Conservation (phyloP, 352 stramenopile species). For the Lagenidium giganteum region DNA sequence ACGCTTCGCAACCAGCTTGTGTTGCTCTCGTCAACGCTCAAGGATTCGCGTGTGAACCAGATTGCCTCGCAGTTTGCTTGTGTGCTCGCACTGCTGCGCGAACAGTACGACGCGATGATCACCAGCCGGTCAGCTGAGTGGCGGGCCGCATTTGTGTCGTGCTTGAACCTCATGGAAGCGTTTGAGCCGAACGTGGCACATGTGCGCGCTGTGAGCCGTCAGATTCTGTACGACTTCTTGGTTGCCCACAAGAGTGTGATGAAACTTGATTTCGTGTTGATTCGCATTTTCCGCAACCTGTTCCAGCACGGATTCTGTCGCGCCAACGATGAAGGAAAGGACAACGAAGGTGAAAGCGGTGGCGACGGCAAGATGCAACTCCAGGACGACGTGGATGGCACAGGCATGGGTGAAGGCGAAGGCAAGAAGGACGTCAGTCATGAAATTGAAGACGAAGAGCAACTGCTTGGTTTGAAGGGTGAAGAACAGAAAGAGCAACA, state of each 20-base stretch:
- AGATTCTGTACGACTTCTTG: constrained; percentile 58
- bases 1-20: constrained; percentile 39
- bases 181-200: constrained; percentile 42
- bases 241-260: constrained; percentile 80
- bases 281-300: constrained; percentile 93
- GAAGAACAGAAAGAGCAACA: constrained; percentile 85
- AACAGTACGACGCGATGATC: constrained; percentile 31
- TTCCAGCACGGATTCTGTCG: constrained; percentile 93
- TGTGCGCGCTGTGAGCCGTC: constrained; percentile 54
- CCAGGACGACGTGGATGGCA: constrained; percentile 96
- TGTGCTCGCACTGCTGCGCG: constrained; percentile 30
- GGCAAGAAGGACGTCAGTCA: constrained; percentile 98
- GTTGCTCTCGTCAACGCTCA: constrained; percentile 29
- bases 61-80: constrained; percentile 37
- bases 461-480: constrained; percentile 95
- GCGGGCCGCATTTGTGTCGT: too few relatives aligned
- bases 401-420: constrained; percentile 99
- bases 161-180: constrained; percentile 33
- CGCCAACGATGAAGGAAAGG: constrained; percentile 77
- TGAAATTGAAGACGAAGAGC: constrained; percentile 98
- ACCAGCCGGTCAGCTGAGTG: constrained; percentile 21
- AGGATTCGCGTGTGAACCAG: constrained; percentile 51
- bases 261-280: constrained; percentile 93
- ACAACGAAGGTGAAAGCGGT: constrained; percentile 86
- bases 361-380: constrained; percentile 89